These are phyloP conservation scores for Chalciporus pseudorubinellus DNA, from an alignment of 768 basidiomycete species.

Conservation along the genomic window DNA sequence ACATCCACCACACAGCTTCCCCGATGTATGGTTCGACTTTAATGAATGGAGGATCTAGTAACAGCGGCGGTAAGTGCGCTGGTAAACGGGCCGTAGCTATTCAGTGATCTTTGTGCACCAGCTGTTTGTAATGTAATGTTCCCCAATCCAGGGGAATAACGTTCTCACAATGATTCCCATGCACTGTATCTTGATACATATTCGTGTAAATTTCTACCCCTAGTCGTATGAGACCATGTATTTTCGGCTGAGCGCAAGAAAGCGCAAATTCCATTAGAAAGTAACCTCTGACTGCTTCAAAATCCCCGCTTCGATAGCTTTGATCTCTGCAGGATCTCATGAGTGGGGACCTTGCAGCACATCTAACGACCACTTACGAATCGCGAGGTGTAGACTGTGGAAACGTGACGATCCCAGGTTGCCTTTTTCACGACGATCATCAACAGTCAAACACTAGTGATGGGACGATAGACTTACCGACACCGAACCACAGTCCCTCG, in stretches of 20 bases:
- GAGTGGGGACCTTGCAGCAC: not conserved
- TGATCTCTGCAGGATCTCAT: constrained; percentile 23
- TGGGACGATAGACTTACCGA: constrained; percentile 20
- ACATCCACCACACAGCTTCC: too few relatives aligned
- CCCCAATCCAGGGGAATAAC: too few relatives aligned
- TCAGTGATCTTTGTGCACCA: too few relatives aligned
- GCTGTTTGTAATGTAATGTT: too few relatives aligned
- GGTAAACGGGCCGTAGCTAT: too few relatives aligned
- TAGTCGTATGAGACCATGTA: too few relatives aligned
- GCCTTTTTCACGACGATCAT: constrained; percentile 10
- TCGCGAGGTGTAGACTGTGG: constrained; percentile 30
- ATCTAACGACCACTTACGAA: constrained; percentile 23
- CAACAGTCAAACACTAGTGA: not conserved
- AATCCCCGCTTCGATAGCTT: constrained; percentile 29
- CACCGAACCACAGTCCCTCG: constrained; percentile 35
- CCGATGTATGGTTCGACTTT: too few relatives aligned
- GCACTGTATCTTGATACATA: too few relatives aligned
- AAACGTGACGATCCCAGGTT: constrained; percentile 26
- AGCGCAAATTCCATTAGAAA: constrained; percentile 11
- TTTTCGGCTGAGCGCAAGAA: not conserved
- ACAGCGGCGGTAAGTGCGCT: too few relatives aligned
- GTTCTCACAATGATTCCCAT: too few relatives aligned
- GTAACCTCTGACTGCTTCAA: constrained; percentile 19
- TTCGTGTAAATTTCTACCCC: too few relatives aligned
- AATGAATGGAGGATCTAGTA: too few relatives aligned